Evolutionary conservation across 805 yeast genomes (phyloP).

Genomic region (Candida glaebosa): DNA sequence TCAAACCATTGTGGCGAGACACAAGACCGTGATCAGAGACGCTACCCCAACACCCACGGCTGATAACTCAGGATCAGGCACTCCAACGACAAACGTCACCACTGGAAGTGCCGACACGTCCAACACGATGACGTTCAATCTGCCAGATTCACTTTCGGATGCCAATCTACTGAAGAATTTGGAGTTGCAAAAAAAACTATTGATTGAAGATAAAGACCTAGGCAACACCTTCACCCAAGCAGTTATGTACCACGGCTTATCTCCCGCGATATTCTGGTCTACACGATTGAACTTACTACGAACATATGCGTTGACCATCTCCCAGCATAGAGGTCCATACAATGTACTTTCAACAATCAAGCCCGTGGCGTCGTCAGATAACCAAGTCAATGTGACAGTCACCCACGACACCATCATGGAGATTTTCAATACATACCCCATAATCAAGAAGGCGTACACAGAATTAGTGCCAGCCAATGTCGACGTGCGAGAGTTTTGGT

Average conservation of each 20-base stretch:
- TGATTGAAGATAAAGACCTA: slow-evolving; percentile 64
- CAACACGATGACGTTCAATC: slow-evolving; percentile 18
- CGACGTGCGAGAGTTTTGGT: slow-evolving; percentile 93
- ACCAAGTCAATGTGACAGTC: slow-evolving; percentile 88
- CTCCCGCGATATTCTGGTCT: slow-evolving; percentile 84
- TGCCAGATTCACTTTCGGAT: slow-evolving; percentile 30
- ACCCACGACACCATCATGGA: slow-evolving; percentile 87
- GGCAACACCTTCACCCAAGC: slow-evolving; percentile 82
- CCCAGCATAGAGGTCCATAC: slow-evolving; percentile 89
- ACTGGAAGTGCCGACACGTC: slow-evolving; percentile 6
- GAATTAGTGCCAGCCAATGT: slow-evolving; percentile 83
- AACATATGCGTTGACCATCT: slow-evolving; percentile 78
- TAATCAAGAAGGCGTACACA: slow-evolving; percentile 81
- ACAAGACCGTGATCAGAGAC: slow-evolving; percentile 50
- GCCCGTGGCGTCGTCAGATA: slow-evolving; percentile 90
- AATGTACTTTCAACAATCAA: slow-evolving; percentile 91
- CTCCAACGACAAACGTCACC: slow-evolving; percentile 11
- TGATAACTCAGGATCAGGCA: slow-evolving; percentile 6
- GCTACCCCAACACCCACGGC: slow-evolving; percentile 7
- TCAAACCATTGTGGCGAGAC: slow-evolving; percentile 66
- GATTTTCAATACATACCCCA: slow-evolving; percentile 89
- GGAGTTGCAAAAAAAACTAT: slow-evolving; percentile 72
- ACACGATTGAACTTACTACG: slow-evolving; percentile 75
- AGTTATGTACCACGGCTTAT: slow-evolving; percentile 72
- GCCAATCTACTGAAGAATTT: slow-evolving; percentile 61